These are phyloP conservation scores for Fusarium luffae DNA, from an alignment of 2,329 filamentous ascomycete genomes.

Conservation along the genomic window DNA sequence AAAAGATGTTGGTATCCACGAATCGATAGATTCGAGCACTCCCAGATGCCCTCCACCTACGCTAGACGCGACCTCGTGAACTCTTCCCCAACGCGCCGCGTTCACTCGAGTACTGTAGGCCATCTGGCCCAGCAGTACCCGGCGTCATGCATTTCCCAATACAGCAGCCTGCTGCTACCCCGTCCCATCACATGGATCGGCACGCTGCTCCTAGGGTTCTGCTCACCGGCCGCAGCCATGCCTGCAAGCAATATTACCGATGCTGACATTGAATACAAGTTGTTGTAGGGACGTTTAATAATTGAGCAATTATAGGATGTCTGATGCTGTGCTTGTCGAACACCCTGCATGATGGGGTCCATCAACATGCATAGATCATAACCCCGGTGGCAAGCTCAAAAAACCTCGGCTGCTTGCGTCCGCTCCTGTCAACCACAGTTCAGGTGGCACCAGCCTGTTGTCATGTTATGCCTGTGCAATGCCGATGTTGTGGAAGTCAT, in stretches of 20 bases:
- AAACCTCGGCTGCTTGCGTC: constrained; percentile 20
- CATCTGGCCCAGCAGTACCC: constrained; percentile 32
- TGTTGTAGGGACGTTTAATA: constrained; percentile 5
- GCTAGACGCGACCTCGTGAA: constrained; percentile 46
- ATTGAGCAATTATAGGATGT: background rate
- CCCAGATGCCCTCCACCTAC: constrained; percentile 27
- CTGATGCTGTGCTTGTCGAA: background rate
- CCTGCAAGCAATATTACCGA: constrained; percentile 41
- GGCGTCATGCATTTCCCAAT: constrained; percentile 45
- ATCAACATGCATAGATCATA: constrained; percentile 22
- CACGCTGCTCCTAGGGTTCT: constrained; percentile 31
- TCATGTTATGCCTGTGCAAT: background rate
- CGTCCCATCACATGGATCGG: constrained; percentile 45
- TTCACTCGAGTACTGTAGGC: constrained; percentile 31
- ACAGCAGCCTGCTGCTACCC: constrained; percentile 41
- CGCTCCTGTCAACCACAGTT: constrained; percentile 10
- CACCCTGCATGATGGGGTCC: constrained; percentile 28
- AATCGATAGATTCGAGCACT: background rate
- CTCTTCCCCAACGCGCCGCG: constrained; percentile 35
- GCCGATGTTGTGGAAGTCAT: background rate
- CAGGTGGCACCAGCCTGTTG: constrained; percentile 13
- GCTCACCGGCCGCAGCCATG: constrained; percentile 45
- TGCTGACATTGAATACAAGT: constrained; percentile 24
- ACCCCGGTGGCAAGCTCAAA: constrained; percentile 9
- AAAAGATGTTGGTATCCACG: constrained; percentile 3